These are phyloP conservation scores for Trichomonascus vanleenenianus DNA, from an alignment of 805 yeast species.

Conservation along the genomic window DNA sequence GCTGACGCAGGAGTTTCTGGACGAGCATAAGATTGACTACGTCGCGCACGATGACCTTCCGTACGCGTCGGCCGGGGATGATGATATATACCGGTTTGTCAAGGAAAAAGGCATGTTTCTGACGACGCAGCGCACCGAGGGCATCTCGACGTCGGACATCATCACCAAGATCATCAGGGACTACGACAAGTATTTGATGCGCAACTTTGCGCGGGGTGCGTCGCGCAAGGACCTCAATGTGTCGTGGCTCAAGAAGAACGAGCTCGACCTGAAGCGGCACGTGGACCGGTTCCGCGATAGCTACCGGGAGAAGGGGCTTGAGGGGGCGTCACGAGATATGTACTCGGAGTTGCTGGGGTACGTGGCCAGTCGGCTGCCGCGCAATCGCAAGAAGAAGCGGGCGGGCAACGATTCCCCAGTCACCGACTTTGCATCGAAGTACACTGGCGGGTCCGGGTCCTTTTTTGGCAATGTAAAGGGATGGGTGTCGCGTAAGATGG, in stretches of 20 bases:
- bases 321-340: slow-evolving; percentile 70
- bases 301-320: slow-evolving; percentile 62
- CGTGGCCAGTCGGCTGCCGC: slow-evolving; percentile 10
- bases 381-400: slow-evolving; percentile 4
- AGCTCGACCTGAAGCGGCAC: slow-evolving; percentile 86
- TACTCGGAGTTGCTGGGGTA: slow-evolving; percentile 59
- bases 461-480: slow-evolving; percentile 27
- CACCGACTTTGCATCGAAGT: slow-evolving; percentile 58
- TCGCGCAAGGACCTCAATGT: slow-evolving; percentile 94
- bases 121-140: slow-evolving; percentile 94
- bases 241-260: slow-evolving; percentile 95
- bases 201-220: slow-evolving; percentile 97
- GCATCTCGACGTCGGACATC: slow-evolving; percentile 91
- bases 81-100: slow-evolving; percentile 89
- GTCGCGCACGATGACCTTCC: slow-evolving; percentile 98
- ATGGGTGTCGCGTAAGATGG: slow-evolving; percentile 25
- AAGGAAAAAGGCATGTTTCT: slow-evolving; percentile 86
- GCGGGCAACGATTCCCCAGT: slow-evolving; percentile 39
- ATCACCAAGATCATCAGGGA: slow-evolving; percentile 92
- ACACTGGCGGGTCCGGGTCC: slow-evolving; percentile 36
- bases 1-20: slow-evolving; percentile 73
- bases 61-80: slow-evolving; percentile 79
- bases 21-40: slow-evolving; percentile 78
- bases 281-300: slow-evolving; percentile 80
- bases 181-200: slow-evolving; percentile 92